Percentiles rank a stretch among this genome's conserved stretches.
These are phyloP conservation scores for Hypoxylon sp. DNA, from an alignment of 2,329 filamentous ascomycete genomes.

Conservation along the genomic window DNA sequence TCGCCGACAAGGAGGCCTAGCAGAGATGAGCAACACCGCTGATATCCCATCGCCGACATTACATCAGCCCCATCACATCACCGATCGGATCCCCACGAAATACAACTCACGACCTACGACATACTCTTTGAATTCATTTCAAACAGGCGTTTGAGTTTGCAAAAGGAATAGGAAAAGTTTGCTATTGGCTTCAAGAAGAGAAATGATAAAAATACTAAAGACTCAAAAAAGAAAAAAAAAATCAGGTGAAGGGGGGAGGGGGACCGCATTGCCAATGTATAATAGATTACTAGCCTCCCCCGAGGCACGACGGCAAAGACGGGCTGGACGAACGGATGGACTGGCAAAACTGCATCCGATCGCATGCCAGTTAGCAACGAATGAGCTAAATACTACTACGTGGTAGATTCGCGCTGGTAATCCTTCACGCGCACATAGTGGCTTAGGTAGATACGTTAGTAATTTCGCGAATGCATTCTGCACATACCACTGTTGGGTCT, in stretches of 20 bases:
- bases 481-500: too few relatives aligned
- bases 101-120: slow-evolving; percentile 9
- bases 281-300: slow-evolving; percentile 25
- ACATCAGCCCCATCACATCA: neutral
- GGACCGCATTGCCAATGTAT: slow-evolving; percentile 16
- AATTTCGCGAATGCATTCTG: too few relatives aligned
- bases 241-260: neutral
- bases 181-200: neutral
- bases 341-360: too few relatives aligned
- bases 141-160: too few relatives aligned
- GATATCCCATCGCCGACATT: too few relatives aligned
- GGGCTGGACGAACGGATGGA: neutral
- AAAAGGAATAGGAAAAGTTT: neutral
- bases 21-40: too few relatives aligned
- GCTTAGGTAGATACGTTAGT: too few relatives aligned
- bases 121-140: too few relatives aligned
- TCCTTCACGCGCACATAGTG: neutral
- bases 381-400: slow-evolving; percentile 6
- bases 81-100: slow-evolving; percentile 4
- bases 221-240: neutral
- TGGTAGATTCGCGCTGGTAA: neutral
- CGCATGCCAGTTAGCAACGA: slow-evolving; percentile 6
- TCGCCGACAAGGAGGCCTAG: too few relatives aligned
- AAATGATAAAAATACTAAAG: neutral
- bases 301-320: neutral